Evolutionary conservation across 768 basidiomycete genomes (phyloP).

Genomic region (Podaxis rugospora): DNA sequence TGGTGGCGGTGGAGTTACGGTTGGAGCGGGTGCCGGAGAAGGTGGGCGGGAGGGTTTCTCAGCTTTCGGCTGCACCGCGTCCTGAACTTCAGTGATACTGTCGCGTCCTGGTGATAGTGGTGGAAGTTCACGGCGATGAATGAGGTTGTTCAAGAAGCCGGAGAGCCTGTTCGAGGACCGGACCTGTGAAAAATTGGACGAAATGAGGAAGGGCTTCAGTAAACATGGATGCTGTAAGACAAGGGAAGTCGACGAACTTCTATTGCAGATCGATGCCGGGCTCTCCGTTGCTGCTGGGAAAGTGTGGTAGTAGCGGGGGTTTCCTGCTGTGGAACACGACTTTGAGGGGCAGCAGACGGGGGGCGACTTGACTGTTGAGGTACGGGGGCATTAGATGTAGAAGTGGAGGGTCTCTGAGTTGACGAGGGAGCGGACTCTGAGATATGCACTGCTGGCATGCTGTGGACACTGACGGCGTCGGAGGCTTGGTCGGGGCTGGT

Average conservation of each 20-base stretch:
- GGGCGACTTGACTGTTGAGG: constrained; percentile 24
- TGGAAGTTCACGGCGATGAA: constrained; percentile 61
- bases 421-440: constrained; percentile 29
- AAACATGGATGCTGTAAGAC: constrained; percentile 7
- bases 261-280: constrained; percentile 46
- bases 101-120: constrained; percentile 18
- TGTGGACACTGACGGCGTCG: constrained; percentile 56
- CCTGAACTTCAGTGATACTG: constrained; percentile 11
- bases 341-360: constrained; percentile 28
- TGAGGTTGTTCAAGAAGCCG: constrained; percentile 79
- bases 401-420: constrained; percentile 26
- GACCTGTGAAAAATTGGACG: constrained; percentile 25
- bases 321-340: constrained; percentile 22
- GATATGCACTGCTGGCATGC: constrained; percentile 53
- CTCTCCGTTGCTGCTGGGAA: constrained; percentile 32
- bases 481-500: constrained; percentile 32
- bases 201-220: constrained; percentile 16
- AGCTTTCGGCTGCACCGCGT: constrained; percentile 20
- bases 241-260: constrained; percentile 45
- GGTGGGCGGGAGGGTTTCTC: constrained; percentile 43
- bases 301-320: constrained; percentile 17
- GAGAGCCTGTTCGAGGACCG: constrained; percentile 74
- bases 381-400: constrained; percentile 18
- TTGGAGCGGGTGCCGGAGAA: constrained; percentile 48
- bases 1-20: constrained; percentile 66